phyloP scores from a whole-genome alignment of 2,329 filamentous ascomycete species.

The Cladosporium velox region DNA sequence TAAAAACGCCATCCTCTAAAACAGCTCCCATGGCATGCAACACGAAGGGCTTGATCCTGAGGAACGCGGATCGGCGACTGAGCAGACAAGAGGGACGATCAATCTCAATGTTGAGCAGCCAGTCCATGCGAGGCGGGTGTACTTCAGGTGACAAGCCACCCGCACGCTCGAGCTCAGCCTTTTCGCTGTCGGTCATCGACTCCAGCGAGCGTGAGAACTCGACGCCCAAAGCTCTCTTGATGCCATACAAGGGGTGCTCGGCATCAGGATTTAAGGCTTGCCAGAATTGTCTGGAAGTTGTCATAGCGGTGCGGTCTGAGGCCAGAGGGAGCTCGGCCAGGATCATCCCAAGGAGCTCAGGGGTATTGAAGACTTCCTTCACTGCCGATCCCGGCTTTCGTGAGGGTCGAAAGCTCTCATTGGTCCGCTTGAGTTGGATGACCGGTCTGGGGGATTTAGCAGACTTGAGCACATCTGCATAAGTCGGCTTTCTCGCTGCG shows the following conservation, averaged over 20 bases:
- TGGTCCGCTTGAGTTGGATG: not conserved
- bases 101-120: not conserved
- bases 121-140: not conserved
- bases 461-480: not conserved
- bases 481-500: not conserved
- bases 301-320: not conserved
- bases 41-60: not conserved
- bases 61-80: not conserved
- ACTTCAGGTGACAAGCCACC: too few relatives aligned
- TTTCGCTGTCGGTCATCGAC: not conserved
- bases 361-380: slow-evolving; percentile 18
- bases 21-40: not conserved
- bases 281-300: slow-evolving; percentile 1
- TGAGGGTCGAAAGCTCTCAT: not conserved
- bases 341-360: slow-evolving; percentile 22
- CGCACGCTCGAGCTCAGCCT: not conserved
- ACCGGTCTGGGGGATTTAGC: not conserved
- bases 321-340: not conserved
- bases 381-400: not conserved
- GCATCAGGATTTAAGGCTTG: not conserved
- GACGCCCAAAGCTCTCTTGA: not conserved
- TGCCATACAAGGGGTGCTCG: not conserved
- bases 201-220: not conserved
- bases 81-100: too few relatives aligned
- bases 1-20: not conserved